Conservation (phyloP, 371 early-diverging fungal genomes). For the Syncephalastrum sp. region DNA sequence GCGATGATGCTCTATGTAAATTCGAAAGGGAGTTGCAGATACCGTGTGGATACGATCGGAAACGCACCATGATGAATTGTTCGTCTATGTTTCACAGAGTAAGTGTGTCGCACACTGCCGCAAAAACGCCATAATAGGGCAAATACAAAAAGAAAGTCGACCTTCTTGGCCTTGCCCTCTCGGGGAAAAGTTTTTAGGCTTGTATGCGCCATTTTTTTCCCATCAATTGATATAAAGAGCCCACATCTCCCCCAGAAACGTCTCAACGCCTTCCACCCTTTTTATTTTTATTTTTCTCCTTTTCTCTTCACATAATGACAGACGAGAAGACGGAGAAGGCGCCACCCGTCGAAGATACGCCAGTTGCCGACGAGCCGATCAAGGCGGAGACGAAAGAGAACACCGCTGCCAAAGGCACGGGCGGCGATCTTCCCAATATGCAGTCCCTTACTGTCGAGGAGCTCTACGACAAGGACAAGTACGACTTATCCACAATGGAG, state of each 20-base stretch:
- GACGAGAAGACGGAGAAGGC: conserved; percentile 7
- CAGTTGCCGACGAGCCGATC: no score
- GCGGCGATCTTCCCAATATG: conserved; percentile 27
- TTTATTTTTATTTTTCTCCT: no score
- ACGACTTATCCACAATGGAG: conserved; percentile 78
- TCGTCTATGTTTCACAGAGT: no score
- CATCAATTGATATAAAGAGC: neutral
- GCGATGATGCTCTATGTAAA: no score
- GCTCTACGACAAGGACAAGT: conserved; percentile 81
- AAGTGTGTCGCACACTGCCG: no score
- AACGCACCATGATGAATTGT: no score
- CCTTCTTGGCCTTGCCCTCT: neutral
- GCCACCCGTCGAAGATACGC: neutral
- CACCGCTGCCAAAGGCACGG: neutral
- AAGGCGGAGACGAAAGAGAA: conserved; percentile 3
- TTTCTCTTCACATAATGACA: conserved; percentile 3
- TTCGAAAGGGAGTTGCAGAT: no score
- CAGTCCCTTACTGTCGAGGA: conserved; percentile 67
- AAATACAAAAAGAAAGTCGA: no score
- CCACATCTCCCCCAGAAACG: neutral
- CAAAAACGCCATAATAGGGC: no score
- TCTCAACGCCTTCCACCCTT: no score
- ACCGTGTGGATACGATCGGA: no score
- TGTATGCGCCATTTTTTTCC: conserved; percentile 4
- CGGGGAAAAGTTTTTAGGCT: conserved; percentile 7